Evolutionary conservation across 495 filamentous ascomycete species (phyloP).

Genomic region (Daldinia childiae): DNA sequence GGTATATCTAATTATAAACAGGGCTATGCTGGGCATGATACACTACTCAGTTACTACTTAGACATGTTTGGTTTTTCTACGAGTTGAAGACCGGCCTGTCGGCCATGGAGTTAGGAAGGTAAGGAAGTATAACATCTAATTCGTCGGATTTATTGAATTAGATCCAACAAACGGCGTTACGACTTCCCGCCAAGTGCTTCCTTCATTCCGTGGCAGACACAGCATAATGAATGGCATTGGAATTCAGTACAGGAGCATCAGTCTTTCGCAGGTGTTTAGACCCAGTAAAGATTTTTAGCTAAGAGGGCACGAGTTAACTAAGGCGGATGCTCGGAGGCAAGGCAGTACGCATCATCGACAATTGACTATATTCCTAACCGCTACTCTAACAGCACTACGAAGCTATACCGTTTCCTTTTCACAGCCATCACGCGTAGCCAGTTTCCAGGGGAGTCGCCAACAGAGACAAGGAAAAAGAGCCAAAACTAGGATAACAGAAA

Average conservation of each 20-base stretch:
- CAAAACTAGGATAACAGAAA: background rate
- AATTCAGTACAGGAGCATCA: background rate
- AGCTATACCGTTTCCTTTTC: background rate
- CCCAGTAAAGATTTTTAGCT: background rate
- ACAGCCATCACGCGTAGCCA: background rate
- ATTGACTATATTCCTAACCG: background rate
- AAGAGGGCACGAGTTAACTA: background rate
- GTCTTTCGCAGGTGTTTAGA: background rate
- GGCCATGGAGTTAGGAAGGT: background rate
- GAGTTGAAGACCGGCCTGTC: background rate
- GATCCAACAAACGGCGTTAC: background rate
- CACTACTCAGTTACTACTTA: too few species aligned
- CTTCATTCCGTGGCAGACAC: background rate
- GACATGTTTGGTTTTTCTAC: background rate
- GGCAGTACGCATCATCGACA: background rate
- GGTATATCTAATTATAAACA: too few species aligned
- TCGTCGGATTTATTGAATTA: background rate
- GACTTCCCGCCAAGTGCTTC: background rate
- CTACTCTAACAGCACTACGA: background rate
- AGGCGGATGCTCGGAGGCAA: background rate
- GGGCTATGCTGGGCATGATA: too few species aligned
- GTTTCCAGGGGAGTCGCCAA: background rate
- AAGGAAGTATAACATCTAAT: background rate
- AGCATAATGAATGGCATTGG: background rate
- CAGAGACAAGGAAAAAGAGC: background rate